Percentiles rank a stretch among this genome's conserved stretches.
Evolutionary conservation across 2,329 filamentous ascomycete genomes (phyloP).

Genomic region (Cryphonectria radicalis): DNA sequence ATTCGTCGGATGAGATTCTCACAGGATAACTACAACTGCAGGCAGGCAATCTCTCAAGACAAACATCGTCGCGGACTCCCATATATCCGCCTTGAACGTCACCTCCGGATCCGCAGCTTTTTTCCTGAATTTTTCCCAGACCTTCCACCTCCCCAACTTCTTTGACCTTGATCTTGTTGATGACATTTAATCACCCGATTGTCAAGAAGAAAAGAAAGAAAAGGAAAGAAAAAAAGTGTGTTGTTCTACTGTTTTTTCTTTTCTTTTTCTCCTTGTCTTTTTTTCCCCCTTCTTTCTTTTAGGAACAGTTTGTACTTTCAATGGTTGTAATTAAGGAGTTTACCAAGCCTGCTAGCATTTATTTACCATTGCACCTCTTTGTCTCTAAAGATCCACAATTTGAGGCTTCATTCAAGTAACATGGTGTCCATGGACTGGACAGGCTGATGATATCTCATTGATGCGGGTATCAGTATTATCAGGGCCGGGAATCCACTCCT

Average conservation of each 20-base stretch:
- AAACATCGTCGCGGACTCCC: not conserved
- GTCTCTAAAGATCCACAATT: not conserved
- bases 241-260: not conserved
- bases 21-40: not conserved
- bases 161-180: not conserved
- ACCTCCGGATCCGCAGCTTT: not conserved
- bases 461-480: not conserved
- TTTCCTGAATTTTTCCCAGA: not conserved
- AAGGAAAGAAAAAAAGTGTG: not conserved
- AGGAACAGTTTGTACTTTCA: not conserved
- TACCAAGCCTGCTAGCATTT: not conserved
- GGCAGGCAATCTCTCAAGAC: not conserved
- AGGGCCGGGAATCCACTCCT: not conserved
- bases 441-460: not conserved
- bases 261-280: not conserved
- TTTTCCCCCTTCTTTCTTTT: too few species aligned
- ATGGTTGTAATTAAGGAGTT: too few species aligned
- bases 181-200: not conserved
- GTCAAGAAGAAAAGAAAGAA: not conserved
- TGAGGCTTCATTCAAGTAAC: not conserved
- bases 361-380: not conserved
- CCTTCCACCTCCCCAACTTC: not conserved
- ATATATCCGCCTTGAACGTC: not conserved
- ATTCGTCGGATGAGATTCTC: not conserved
- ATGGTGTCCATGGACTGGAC: not conserved